phyloP scores from a whole-genome alignment of 2,329 filamentous ascomycete species.

The Sarocladium kiliense region DNA sequence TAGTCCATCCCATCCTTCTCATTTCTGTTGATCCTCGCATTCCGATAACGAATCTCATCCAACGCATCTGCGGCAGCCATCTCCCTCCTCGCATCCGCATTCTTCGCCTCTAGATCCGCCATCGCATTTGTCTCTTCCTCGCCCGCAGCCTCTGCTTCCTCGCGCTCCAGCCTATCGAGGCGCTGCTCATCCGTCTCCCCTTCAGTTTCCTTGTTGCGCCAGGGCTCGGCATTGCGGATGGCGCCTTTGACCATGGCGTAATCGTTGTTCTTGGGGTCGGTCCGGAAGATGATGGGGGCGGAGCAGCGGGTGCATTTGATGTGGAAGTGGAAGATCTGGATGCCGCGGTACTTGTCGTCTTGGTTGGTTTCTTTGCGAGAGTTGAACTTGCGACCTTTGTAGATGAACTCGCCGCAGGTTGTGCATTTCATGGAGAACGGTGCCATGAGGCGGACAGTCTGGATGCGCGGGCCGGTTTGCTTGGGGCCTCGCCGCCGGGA shows the following conservation, averaged over 20 bases:
- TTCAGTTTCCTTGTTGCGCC: conserved; percentile 59
- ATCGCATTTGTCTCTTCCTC: conserved; percentile 81
- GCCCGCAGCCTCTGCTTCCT: conserved; percentile 60
- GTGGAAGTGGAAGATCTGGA: conserved; percentile 77
- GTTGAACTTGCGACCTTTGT: conserved; percentile 94
- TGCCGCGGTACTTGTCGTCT: conserved; percentile 82
- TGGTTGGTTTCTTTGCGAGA: conserved; percentile 85
- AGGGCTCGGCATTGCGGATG: conserved; percentile 89
- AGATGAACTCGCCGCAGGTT: conserved; percentile 69
- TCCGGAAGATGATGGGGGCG: conserved; percentile 86
- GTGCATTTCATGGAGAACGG: conserved; percentile 38
- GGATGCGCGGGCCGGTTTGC: conserved; percentile 69
- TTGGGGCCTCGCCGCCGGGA: conserved; percentile 65
- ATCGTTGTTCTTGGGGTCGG: conserved; percentile 92
- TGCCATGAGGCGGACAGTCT: conserved; percentile 81
- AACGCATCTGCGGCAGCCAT: conserved; percentile 96
- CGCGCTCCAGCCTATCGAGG: conserved; percentile 74
- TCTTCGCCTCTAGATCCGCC: conserved; percentile 92
- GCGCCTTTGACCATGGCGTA: conserved; percentile 78
- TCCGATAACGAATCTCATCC: conserved; percentile 88
- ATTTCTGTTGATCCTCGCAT: conserved; percentile 78
- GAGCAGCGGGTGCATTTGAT: conserved; percentile 84
- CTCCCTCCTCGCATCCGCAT: conserved; percentile 83
- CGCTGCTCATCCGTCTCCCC: conserved; percentile 84
- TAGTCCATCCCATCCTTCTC: conserved; percentile 63